Base-by-base conservation (phyloP, 1,284 basidiomycete species). In the Austroboletus rostrupii region DNA sequence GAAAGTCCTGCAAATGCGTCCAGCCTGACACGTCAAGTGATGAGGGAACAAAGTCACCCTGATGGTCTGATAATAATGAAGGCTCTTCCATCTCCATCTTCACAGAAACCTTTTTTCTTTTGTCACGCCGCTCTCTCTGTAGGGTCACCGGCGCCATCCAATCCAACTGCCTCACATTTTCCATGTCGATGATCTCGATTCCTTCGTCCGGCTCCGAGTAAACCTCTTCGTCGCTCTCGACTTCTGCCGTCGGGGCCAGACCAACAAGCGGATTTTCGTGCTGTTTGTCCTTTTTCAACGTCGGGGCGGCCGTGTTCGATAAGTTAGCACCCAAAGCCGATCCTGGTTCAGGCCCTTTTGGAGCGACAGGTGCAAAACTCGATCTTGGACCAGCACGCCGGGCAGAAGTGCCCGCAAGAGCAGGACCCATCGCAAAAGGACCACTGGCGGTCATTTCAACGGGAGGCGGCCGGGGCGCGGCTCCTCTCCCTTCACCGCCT, bases 191-290 rank as follows among this genome's bases (percentile, higher is more conserved):
- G 48, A 92, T 89, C 63, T 88, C 85, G n/a, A 87, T 81, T 10
- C 87, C 88, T 49, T 91, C 89, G 61, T 93, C 91, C 21, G 87
- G 84, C 57, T 93, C 91, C n/a, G 90, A 92, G 68, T 93, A 92
- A 10, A 77, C 75, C 53, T 90, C 87, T 3, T 73, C 79, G 23
- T 84, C 78, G n/a, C 68, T 65, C 28, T 78, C 76, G 11, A 68
- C 67, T 31, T 70, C 65, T 23, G 59, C 55, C 12, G 61, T 57
- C 43, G 61, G 61, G 3, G 35, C 52, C 50, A 56, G 57, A 43
- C 55, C 60, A 21, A 55, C 57, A 14, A 69, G 68, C 11, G 52
- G 54, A 51, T 72, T 69, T 55, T 60, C 54, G 33, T 60, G 54
- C 20, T 61, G 65, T 45, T 66, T 68, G 46, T 76, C 75, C 45